Evolutionary conservation across 2,329 filamentous ascomycete species (phyloP), one percentile per base, ranked within the genome.

Genomic region (Diaporthe sp.): DNA sequence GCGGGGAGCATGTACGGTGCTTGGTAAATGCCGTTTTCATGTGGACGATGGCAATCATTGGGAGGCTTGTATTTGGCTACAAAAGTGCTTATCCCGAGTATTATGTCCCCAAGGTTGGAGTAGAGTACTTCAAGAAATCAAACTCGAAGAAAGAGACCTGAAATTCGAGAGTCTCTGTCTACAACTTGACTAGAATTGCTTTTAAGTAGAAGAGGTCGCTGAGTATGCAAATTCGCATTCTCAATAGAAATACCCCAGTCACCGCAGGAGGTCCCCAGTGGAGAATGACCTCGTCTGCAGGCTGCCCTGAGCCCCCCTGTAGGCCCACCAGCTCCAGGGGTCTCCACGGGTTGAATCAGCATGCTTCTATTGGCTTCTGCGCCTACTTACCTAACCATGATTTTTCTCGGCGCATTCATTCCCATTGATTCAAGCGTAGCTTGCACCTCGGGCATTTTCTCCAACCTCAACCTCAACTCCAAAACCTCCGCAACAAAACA

Each of bases 381-480:
- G 19, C 22, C 72, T 64, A 74, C 66, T 76, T 76, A 76, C 71
- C 35, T 76, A 74, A 74, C 58, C 35, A 64, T 30, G 40, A 54
- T 57, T 74, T 67, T 79, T 75, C 76, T 77, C 76, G 79, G 78
- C 78, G 74, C 67, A 67, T 52, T 15, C 77, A 22, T 35, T 35
- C 78, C 78, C 77, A 76, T 82, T 80, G 79, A 80, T 78, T 78
- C 78, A 77, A 77, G 78, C 78, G 77, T 76, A 75, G 79, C 77
- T 79, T 79, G 77, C 76, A 75, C 79, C 77, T 77, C 78, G 78
- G 77, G 75, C 54, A 38, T 73, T 64, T 61, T 70, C 74, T 72
- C 66, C 69, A 71, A 73, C 74, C 71, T 76, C 76, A 77, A 75
- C 74, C 72, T 70, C 61, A 74, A 71, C 60, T 67, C 67, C 60